Percentiles rank a stretch among this genome's conserved stretches.
Evolutionary conservation across 2,329 filamentous ascomycete species (phyloP).

Genomic region (Stagonosporopsis vannaccii): DNA sequence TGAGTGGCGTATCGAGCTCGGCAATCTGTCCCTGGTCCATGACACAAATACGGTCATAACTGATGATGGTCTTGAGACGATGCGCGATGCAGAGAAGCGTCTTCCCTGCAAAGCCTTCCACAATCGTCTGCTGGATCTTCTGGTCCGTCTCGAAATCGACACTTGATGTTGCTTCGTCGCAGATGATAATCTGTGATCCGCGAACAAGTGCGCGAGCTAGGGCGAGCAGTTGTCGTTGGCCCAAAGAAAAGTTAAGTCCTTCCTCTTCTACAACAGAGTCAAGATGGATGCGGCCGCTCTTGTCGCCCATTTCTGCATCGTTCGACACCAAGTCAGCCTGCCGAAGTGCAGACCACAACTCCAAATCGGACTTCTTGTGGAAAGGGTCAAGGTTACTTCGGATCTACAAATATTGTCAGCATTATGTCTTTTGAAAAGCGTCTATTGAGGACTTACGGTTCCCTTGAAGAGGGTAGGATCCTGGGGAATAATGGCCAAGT

Average conservation of each 20-base stretch:
- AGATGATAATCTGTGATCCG: slow-evolving; percentile 89
- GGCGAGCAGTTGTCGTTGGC: slow-evolving; percentile 84
- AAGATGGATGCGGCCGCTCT: slow-evolving; percentile 73
- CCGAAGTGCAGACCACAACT: slow-evolving; percentile 78
- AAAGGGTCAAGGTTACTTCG: slow-evolving; percentile 84
- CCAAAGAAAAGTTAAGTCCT: slow-evolving; percentile 95
- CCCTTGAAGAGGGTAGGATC: slow-evolving; percentile 84
- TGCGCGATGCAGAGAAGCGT: slow-evolving; percentile 94
- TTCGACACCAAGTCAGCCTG: slow-evolving; percentile 73
- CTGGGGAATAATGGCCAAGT: slow-evolving; percentile 83
- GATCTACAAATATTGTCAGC: slow-evolving; percentile 51
- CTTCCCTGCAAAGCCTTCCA: slow-evolving; percentile 81
- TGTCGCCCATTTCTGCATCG: slow-evolving; percentile 56
- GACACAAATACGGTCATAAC: slow-evolving; percentile 94
- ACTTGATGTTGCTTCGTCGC: slow-evolving; percentile 91
- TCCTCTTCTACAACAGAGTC: slow-evolving; percentile 91
- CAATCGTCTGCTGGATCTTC: slow-evolving; percentile 82
- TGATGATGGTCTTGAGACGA: slow-evolving; percentile 87
- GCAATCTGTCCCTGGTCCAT: slow-evolving; percentile 91
- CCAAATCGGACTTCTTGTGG: slow-evolving; percentile 76
- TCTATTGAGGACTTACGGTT: slow-evolving; percentile 52
- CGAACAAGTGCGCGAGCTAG: slow-evolving; percentile 89
- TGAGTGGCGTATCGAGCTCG: slow-evolving; percentile 80
- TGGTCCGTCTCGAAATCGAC: slow-evolving; percentile 91
- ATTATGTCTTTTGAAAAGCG: neutral